Evolutionary conservation across 1,284 basidiomycete genomes (phyloP), one percentile per base, ranked within the genome.

Genomic region (Malassezia sp.): DNA sequence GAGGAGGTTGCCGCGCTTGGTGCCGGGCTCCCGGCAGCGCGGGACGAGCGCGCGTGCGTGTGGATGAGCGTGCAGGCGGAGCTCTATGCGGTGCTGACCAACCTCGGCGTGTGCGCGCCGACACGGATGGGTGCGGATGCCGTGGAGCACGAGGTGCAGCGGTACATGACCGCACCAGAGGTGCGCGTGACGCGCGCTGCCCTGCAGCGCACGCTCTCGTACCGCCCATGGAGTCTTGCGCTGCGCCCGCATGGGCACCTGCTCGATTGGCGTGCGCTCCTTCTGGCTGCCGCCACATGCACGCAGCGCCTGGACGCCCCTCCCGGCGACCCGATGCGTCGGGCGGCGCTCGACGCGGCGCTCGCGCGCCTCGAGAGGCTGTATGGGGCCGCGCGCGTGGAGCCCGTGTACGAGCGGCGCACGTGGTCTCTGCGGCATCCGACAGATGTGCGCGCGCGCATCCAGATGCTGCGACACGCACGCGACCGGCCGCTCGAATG

Each of bases 1-100:
- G 47, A 49, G 9, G 47, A 49, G 22, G 36, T 49, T 6, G 36
- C 47, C 9, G 41, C 47, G 27, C 28, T 43, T 11, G 36, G 36
- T 5, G 29, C 33, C 8, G 10, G 21, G n/a, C n/a, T n/a, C n/a
- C n/a, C n/a, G n/a, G n/a, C n/a, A 14, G 15, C 2, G n/a, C 9
- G 14, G 8, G 39, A 17, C 29, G 11, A 20, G 29, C 14, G 15
- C 7, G 17, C 5, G 22, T 28, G 1, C 35, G 40, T 38, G 8
- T 49, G 47, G 47, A 38, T 49, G 29, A 30, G 29, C 14, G 23
- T 44, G 8, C 40, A 44, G 17, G 5, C 9, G 2, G 12, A n/a
- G 3, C 42, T 49, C 7, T 30, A 27, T 14, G 8, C 15, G 7
- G n/a, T 31, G 5, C 36, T 49, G 18, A 6, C 23, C 2, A 17